Conservation (phyloP, 495 filamentous ascomycete genomes). For the Amphirosellinia nigrospora region DNA sequence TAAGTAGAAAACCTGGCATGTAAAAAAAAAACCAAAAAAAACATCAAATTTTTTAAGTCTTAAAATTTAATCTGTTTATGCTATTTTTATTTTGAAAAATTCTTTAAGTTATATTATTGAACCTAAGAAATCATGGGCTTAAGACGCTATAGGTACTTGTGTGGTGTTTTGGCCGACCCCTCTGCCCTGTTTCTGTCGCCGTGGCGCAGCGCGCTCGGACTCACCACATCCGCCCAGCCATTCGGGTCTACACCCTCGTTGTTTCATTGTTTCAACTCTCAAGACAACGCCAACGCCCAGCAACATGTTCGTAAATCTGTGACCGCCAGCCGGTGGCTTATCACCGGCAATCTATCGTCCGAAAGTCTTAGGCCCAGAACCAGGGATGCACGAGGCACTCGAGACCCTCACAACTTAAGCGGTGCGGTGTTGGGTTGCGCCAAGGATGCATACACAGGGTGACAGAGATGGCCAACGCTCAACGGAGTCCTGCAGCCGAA, state of each 20-base stretch:
- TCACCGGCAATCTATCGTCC: slow-evolving; percentile 15
- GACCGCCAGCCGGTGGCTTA: slow-evolving; percentile 10
- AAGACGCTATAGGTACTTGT: too few species aligned
- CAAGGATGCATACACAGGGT: neutral
- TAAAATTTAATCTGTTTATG: too few species aligned
- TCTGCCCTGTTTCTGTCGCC: neutral
- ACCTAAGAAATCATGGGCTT: too few species aligned
- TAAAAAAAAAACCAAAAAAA: too few species aligned
- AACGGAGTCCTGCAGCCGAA: slow-evolving; percentile 2
- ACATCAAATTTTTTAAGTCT: too few species aligned
- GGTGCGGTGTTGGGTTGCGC: slow-evolving; percentile 11
- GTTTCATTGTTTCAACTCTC: slow-evolving; percentile 13
- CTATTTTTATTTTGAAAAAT: too few species aligned
- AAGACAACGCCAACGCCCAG: neutral
- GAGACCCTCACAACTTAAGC: neutral
- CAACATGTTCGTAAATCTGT: neutral
- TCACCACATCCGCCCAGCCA: slow-evolving; percentile 16
- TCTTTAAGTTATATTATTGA: too few species aligned
- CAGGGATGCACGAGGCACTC: neutral
- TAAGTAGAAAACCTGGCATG: too few species aligned
- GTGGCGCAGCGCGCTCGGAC: slow-evolving; percentile 18
- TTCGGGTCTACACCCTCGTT: neutral
- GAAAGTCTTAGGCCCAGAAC: neutral
- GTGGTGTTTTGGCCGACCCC: neutral
- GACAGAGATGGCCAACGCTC: slow-evolving; percentile 7